Percentiles rank a stretch among this genome's conserved stretches.
Evolutionary conservation across 306 rosid genomes (phyloP).

Genomic region (Cucumis cinereus): DNA sequence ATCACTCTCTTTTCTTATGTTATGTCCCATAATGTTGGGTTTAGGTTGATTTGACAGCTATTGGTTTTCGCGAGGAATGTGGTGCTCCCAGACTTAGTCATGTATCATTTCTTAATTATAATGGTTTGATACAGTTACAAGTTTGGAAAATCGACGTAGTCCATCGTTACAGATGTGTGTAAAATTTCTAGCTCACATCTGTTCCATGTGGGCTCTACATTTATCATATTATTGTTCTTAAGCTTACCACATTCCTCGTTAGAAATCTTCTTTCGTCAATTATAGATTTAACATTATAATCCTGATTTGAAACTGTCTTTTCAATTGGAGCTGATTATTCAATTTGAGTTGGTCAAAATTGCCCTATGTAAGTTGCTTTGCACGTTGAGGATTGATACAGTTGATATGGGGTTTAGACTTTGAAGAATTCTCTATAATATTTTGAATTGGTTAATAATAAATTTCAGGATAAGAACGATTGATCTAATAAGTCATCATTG

Average conservation of each 20-base stretch:
- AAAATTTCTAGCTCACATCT: slow-evolving; percentile 24
- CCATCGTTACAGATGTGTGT: slow-evolving; percentile 32
- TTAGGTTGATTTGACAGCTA: neutral
- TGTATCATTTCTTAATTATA: slow-evolving; percentile 20
- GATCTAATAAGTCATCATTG: no score
- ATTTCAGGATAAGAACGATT: neutral
- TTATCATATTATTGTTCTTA: neutral
- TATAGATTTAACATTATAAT: no score
- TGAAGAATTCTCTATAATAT: neutral
- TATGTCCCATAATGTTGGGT: neutral
- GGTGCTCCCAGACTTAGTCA: slow-evolving; percentile 40
- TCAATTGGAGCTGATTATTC: no score
- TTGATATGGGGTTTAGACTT: neutral
- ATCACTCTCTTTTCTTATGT: neutral
- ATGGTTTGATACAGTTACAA: slow-evolving; percentile 12
- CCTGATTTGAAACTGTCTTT: no score
- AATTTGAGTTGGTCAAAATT: no score
- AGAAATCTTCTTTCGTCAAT: neutral
- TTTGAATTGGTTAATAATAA: neutral
- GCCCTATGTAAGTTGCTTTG: neutral
- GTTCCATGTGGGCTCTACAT: slow-evolving; percentile 33
- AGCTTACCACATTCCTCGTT: neutral
- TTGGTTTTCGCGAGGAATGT: neutral
- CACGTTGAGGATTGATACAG: neutral
- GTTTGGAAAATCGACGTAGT: slow-evolving; percentile 26